phyloP scores from a whole-genome alignment of 2,329 filamentous ascomycete genomes.

The Penicillium sp. region DNA sequence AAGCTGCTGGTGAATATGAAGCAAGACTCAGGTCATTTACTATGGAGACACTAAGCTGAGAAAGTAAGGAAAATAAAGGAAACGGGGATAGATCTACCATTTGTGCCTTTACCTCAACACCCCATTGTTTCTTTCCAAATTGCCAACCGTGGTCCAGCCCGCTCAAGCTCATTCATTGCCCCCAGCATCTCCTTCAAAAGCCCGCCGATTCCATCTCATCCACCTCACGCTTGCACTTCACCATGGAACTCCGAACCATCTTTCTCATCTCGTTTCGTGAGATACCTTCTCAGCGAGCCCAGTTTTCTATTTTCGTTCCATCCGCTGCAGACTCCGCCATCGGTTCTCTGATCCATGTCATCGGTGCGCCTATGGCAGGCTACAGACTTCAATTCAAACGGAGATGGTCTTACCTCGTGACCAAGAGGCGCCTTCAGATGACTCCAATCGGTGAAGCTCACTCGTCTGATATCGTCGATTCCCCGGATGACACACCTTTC shows the following conservation, averaged over 20 bases:
- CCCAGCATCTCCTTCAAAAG: neutral
- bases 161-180: too few species aligned
- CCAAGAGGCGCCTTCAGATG: conserved; percentile 8
- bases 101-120: too few species aligned
- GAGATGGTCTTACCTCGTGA: conserved; percentile 18
- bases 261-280: conserved; percentile 29
- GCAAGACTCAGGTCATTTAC: too few species aligned
- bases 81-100: too few species aligned
- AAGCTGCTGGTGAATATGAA: too few species aligned
- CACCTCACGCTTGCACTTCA: neutral
- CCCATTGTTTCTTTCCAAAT: too few species aligned
- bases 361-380: conserved; percentile 36
- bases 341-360: conserved; percentile 35
- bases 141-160: too few species aligned
- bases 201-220: too few species aligned
- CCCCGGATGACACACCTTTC: neutral
- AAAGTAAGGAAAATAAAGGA: too few species aligned
- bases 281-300: conserved; percentile 25
- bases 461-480: conserved; percentile 24
- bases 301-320: conserved; percentile 35
- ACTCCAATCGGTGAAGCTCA: conserved; percentile 26
- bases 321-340: conserved; percentile 11
- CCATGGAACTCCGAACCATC: conserved; percentile 15
- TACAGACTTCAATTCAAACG: conserved; percentile 35
- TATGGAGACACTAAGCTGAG: too few species aligned